These are phyloP conservation scores for Dactylonectria macrodidyma DNA, from an alignment of 2,329 filamentous ascomycete genomes.

Conservation along the genomic window DNA sequence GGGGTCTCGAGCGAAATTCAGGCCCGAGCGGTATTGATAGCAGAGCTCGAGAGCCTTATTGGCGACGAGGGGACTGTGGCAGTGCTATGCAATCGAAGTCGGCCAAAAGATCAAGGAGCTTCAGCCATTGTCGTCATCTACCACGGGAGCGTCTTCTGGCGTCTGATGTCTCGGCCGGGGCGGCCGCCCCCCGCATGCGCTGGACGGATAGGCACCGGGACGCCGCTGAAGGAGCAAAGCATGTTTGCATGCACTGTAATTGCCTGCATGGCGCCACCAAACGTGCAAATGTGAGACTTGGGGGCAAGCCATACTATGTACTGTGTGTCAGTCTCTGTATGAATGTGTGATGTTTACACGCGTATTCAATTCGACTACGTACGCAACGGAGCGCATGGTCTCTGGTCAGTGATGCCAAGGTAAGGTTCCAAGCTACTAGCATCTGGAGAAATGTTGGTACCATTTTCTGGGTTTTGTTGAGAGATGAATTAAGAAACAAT, in stretches of 20 bases:
- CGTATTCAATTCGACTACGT: neutral
- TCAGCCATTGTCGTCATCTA: constrained; percentile 29
- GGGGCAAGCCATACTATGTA: neutral
- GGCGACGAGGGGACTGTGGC: neutral
- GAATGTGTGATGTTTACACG: neutral
- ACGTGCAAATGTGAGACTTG: neutral
- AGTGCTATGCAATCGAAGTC: neutral
- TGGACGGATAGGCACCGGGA: neutral
- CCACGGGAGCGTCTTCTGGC: neutral
- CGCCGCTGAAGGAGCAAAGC: no score
- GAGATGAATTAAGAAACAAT: neutral
- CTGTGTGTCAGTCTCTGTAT: no score
- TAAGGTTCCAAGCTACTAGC: neutral
- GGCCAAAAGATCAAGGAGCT: neutral
- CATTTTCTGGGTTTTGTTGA: neutral
- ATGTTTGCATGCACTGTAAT: neutral
- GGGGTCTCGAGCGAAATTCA: neutral
- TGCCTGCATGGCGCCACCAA: constrained; percentile 15
- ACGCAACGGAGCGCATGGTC: neutral
- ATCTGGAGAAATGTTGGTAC: neutral
- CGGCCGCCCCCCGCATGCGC: constrained; percentile 16
- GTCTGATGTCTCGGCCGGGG: constrained; percentile 8
- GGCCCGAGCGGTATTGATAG: neutral
- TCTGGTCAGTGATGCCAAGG: neutral
- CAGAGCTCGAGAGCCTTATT: neutral